Percentiles rank a stretch among this genome's conserved stretches.
phyloP scores from a whole-genome alignment of 2,329 filamentous ascomycete genomes.

The Monosporascus cannonballus region DNA sequence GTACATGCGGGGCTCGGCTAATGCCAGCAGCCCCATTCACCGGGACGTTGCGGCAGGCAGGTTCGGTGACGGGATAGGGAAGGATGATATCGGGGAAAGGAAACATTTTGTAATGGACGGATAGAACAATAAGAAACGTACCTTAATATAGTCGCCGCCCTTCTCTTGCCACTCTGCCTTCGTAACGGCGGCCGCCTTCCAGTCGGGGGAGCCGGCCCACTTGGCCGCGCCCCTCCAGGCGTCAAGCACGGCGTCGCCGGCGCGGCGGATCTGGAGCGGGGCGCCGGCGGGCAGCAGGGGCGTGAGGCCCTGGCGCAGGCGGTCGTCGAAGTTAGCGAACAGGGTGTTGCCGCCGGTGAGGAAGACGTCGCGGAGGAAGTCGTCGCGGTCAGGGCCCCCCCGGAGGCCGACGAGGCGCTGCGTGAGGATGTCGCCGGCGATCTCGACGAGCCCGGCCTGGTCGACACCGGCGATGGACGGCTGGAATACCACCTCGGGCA shows the following conservation, averaged over 20 bases:
- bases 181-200: slow-evolving; percentile 62
- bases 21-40: background rate
- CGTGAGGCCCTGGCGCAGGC: slow-evolving; percentile 66
- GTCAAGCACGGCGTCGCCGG: slow-evolving; percentile 72
- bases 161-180: slow-evolving; percentile 86
- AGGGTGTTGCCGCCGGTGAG: slow-evolving; percentile 89
- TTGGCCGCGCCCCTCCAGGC: slow-evolving; percentile 89
- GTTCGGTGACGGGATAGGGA: background rate
- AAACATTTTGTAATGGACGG: slow-evolving; percentile 5
- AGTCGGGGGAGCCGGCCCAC: slow-evolving; percentile 63
- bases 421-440: slow-evolving; percentile 81
- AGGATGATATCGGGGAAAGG: background rate
- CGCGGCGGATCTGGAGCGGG: slow-evolving; percentile 64
- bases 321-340: slow-evolving; percentile 80
- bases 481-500: slow-evolving; percentile 89
- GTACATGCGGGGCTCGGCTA: no score
- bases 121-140: slow-evolving; percentile 26
- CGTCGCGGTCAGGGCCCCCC: slow-evolving; percentile 47
- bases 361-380: slow-evolving; percentile 81
- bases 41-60: no score
- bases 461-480: slow-evolving; percentile 87
- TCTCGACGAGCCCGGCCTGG: slow-evolving; percentile 89
- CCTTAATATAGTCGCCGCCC: slow-evolving; percentile 90
- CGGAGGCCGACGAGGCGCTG: slow-evolving; percentile 63
- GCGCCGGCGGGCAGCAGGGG: slow-evolving; percentile 65